Base-by-base conservation (phyloP, 1,139 yeast genomes). In the Diutina pseudorugosa region DNA sequence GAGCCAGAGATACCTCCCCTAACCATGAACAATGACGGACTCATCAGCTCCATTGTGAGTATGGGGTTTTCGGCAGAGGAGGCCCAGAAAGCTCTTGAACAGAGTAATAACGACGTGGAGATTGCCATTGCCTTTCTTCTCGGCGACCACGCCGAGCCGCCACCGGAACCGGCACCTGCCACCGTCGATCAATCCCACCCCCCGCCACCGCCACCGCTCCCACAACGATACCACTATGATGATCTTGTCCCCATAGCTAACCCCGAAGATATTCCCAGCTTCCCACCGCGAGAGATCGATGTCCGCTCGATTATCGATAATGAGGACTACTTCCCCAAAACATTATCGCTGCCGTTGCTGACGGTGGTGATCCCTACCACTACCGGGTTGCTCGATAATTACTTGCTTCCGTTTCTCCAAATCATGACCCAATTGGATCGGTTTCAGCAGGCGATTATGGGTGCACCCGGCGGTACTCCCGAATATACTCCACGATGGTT, bases 31-130 rank as follows among this genome's bases (percentile, higher is more conserved):
- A 33, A 45, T 27, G 49, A 45, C 21, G 36, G n/a, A 30, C 27
- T 12, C 20, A 45, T 45, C 21, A 23, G 36, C n/a, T 27, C 40
- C 21, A 27, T 83, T 55, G 66, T 70, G 52, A 85, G 78, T 53
- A 83, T 83, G 89, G 90, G 89, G 36, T 77, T 83, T 62, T 62
- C 75, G 55, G 67, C 65, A 5, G 77, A 71, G 27, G 70, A 71
- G 55, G 76, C 82, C 0, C 57, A 56, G 8, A 65, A 62, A 25
- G 83, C 82, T 0, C 65, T 78, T 50, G 54, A 64, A 53, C 62
- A 62, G 30, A 61, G 79, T 20, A 68, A 72, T 52, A 71, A 77
- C 56, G 75, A 82, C 58, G 69, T 80, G n/a, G 75, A 74, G 50
- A 68, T 68, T 47, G 88, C 88, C 5, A 72, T 81, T 51, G 76